These are phyloP conservation scores for Aspergillus amoenus DNA, from an alignment of 2,329 filamentous ascomycete genomes.

Conservation along the genomic window DNA sequence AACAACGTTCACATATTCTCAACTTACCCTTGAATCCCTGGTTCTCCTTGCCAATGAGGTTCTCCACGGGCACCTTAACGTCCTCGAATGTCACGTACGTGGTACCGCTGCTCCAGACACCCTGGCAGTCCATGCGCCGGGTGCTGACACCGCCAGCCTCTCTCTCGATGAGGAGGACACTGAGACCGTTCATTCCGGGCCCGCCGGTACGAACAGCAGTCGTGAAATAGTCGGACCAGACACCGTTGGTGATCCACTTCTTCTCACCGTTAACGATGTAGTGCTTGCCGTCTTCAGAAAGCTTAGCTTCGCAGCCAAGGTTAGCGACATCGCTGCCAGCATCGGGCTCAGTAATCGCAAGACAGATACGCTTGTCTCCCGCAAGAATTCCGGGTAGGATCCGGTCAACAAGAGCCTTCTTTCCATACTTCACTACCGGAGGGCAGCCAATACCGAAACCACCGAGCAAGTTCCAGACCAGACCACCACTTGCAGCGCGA, in stretches of 20 bases:
- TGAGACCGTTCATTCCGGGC: constrained; percentile 88
- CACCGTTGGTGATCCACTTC: constrained; percentile 99
- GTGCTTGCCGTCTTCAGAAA: constrained; percentile 93
- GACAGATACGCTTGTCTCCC: constrained; percentile 94
- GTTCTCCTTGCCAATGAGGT: constrained; percentile 96
- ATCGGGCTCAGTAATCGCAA: constrained; percentile 96
- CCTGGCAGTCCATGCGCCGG: constrained; percentile 96
- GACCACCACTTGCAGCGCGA: constrained; percentile 81
- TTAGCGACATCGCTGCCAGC: constrained; percentile 95
- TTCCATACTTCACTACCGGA: constrained; percentile 87
- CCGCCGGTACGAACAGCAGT: constrained; percentile 89
- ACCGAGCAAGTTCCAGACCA: constrained; percentile 95
- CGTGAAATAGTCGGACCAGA: constrained; percentile 97
- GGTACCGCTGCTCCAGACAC: constrained; percentile 91
- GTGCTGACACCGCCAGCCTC: constrained; percentile 81
- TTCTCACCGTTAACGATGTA: constrained; percentile 99
- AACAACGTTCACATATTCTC: not conserved
- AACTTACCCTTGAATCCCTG: constrained; percentile 80
- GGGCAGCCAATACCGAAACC: constrained; percentile 96
- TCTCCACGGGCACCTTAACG: constrained; percentile 99
- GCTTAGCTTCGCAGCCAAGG: constrained; percentile 90
- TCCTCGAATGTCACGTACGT: constrained; percentile 99
- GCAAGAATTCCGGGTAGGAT: constrained; percentile 84
- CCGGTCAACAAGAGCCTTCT: constrained; percentile 78
- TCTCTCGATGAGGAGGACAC: constrained; percentile 88